A percentile compares a stretch with the other conserved stretches of the same genome.
Evolutionary conservation across 2,329 filamentous ascomycete species (phyloP).

Genomic region (Trichoderma sp.): DNA sequence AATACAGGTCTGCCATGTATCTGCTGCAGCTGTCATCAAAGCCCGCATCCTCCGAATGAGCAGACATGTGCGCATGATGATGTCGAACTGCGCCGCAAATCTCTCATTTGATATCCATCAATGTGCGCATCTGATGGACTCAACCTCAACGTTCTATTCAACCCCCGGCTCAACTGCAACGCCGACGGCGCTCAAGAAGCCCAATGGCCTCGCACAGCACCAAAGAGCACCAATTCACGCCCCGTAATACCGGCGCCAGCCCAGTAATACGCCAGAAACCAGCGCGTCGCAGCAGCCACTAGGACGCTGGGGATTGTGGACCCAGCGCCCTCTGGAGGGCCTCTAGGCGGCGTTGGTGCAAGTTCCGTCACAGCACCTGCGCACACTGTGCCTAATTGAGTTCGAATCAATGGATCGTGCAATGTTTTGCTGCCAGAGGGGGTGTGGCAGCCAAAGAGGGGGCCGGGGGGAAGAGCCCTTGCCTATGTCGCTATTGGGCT

Average conservation of each 20-base stretch:
- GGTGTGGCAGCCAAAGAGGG: not conserved
- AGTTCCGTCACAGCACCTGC: not conserved
- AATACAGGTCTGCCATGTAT: not conserved
- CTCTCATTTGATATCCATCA: not conserved
- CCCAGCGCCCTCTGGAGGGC: slow-evolving; percentile 6
- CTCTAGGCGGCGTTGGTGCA: not conserved
- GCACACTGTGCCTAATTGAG: not conserved
- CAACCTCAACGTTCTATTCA: not conserved
- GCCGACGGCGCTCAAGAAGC: not conserved
- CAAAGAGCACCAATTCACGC: not conserved
- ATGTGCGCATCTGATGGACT: not conserved
- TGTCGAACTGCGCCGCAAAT: not conserved
- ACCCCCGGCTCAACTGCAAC: slow-evolving; percentile 15
- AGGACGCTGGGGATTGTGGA: not conserved
- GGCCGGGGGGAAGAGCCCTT: not conserved
- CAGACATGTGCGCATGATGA: not conserved
- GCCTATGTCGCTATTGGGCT: no score
- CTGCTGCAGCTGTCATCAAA: not conserved
- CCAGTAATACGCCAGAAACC: not conserved
- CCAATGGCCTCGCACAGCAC: not conserved
- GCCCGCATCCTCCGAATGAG: not conserved
- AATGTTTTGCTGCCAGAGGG: not conserved
- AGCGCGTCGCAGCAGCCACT: slow-evolving; percentile 13
- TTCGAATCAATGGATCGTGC: not conserved
- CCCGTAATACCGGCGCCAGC: not conserved